Evolutionary conservation across 768 basidiomycete species (phyloP).

Genomic region (Wakefieldia striispora): DNA sequence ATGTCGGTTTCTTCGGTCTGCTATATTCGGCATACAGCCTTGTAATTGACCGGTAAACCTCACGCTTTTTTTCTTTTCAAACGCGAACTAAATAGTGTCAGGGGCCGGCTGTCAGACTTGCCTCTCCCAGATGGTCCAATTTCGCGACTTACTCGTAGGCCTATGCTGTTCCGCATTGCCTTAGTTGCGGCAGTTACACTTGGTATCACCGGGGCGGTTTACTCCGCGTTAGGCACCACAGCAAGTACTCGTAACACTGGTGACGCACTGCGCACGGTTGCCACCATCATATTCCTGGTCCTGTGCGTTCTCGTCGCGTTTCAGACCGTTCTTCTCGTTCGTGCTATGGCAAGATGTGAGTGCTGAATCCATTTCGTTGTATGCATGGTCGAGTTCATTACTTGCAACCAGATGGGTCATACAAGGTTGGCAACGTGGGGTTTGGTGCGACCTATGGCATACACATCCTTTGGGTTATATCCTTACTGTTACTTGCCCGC

Average conservation of each 20-base stretch:
- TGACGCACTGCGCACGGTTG: conserved; percentile 21
- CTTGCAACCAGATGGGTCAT: conserved; percentile 15
- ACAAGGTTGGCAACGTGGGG: conserved; percentile 13
- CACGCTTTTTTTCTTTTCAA: not conserved
- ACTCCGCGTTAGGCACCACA: conserved; percentile 12
- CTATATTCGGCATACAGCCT: conserved; percentile 35
- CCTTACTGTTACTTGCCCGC: conserved; percentile 27
- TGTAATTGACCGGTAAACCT: conserved; percentile 30
- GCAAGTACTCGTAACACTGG: conserved; percentile 9
- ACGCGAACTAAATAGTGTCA: not conserved
- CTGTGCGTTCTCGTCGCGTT: conserved; percentile 27
- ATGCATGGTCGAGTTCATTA: conserved; percentile 2
- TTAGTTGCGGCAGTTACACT: conserved; percentile 23
- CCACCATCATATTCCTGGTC: conserved; percentile 28
- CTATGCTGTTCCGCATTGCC: conserved; percentile 23
- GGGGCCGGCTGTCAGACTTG: conserved; percentile 23
- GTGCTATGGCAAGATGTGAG: conserved; percentile 14
- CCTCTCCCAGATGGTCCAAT: conserved; percentile 23
- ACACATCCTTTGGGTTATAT: conserved; percentile 25
- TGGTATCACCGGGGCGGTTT: conserved; percentile 27
- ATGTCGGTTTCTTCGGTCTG: conserved; percentile 35
- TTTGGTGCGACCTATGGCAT: conserved; percentile 25
- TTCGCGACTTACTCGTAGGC: conserved; percentile 20
- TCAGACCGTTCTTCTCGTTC: conserved; percentile 24
- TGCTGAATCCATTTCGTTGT: not conserved